phyloP scores from a whole-genome alignment of 1,139 yeast genomes.

The Scheffersomyces illinoinensis region DNA sequence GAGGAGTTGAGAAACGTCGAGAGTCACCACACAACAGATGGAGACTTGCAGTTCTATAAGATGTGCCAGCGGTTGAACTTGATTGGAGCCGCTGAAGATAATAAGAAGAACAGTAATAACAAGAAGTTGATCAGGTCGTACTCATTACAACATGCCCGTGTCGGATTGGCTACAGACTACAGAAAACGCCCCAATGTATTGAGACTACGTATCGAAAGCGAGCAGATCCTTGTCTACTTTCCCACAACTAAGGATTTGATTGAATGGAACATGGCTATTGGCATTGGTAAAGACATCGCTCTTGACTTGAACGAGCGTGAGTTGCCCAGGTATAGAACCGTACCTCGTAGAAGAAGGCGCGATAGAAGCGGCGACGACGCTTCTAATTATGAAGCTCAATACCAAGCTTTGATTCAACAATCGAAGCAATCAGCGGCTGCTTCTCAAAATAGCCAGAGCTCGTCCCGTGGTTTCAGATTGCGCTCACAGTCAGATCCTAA shows the following conservation, averaged over 20 bases:
- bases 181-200: slow-evolving; percentile 58
- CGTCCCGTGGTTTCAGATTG: slow-evolving; percentile 5
- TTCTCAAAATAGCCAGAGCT: neutral
- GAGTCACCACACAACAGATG: slow-evolving; percentile 31
- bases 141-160: slow-evolving; percentile 66
- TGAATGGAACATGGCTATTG: slow-evolving; percentile 62
- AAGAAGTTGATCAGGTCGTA: slow-evolving; percentile 41
- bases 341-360: slow-evolving; percentile 66
- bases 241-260: slow-evolving; percentile 57
- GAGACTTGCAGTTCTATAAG: slow-evolving; percentile 40
- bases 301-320: slow-evolving; percentile 61
- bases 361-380: slow-evolving; percentile 3
- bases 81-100: slow-evolving; percentile 6
- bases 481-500: slow-evolving; percentile 18
- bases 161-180: slow-evolving; percentile 73
- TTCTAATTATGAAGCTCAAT: neutral
- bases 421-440: neutral
- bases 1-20: slow-evolving; percentile 13
- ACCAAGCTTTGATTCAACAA: neutral
- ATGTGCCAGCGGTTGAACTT: slow-evolving; percentile 28
- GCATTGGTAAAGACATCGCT: slow-evolving; percentile 64
- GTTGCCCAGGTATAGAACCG: slow-evolving; percentile 68
- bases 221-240: slow-evolving; percentile 64
- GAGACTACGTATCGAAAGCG: slow-evolving; percentile 65
- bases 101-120: slow-evolving; percentile 1